phyloP scores from a whole-genome alignment of 2,329 filamentous ascomycete species.

The Cercospora sojina region DNA sequence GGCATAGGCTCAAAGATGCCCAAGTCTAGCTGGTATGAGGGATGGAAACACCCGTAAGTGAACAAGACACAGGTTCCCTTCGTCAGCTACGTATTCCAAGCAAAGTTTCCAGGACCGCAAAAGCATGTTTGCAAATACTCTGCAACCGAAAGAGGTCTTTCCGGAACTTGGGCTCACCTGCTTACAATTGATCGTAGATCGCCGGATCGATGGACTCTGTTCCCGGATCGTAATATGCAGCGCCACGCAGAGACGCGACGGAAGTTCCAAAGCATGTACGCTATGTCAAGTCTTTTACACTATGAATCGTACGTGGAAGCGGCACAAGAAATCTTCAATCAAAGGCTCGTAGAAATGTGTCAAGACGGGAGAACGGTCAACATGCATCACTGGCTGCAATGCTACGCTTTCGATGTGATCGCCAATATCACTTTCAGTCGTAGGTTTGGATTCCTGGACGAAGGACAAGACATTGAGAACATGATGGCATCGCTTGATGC shows the following conservation, averaged over 20 bases:
- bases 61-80: not conserved
- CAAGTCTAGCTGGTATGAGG: slow-evolving; percentile 27
- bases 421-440: slow-evolving; percentile 39
- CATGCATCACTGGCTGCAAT: slow-evolving; percentile 32
- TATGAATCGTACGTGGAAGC: slow-evolving; percentile 29
- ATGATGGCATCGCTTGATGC: slow-evolving; percentile 21
- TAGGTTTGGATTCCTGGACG: slow-evolving; percentile 42
- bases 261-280: slow-evolving; percentile 29
- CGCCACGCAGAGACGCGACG: slow-evolving; percentile 24
- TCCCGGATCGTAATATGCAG: slow-evolving; percentile 23
- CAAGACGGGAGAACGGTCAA: slow-evolving; percentile 18
- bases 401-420: slow-evolving; percentile 45
- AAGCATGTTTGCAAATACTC: not conserved
- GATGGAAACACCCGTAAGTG: slow-evolving; percentile 17
- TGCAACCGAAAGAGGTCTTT: not conserved
- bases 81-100: not conserved
- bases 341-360: slow-evolving; percentile 20
- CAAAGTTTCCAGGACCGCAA: not conserved
- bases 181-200: not conserved
- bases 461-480: slow-evolving; percentile 37
- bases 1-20: slow-evolving; percentile 30
- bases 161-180: not conserved
- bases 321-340: slow-evolving; percentile 18
- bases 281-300: slow-evolving; percentile 27
- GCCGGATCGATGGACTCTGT: slow-evolving; percentile 22